Base-by-base conservation (phyloP, 1,284 basidiomycete species). In the Ustilago vetiveriae region DNA sequence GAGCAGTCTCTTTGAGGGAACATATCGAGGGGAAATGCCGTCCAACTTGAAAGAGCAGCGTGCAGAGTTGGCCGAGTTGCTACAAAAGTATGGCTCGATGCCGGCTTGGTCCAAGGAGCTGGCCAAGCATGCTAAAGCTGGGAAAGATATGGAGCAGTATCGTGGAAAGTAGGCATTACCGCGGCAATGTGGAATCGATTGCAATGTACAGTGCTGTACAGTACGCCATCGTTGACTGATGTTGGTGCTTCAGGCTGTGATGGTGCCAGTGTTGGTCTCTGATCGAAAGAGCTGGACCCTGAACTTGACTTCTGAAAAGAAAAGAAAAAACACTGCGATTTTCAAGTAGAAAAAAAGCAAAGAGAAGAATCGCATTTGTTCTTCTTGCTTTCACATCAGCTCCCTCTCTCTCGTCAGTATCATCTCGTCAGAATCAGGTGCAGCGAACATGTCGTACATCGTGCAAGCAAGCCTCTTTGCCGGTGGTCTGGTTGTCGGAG, bases 401-500 rank as follows among this genome's bases (percentile, higher is more conserved):
- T n/a, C n/a, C n/a, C n/a, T n/a, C n/a, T n/a, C n/a, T n/a, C n/a
- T n/a, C n/a, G n/a, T n/a, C n/a, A n/a, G n/a, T n/a, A n/a, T n/a
- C n/a, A n/a, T n/a, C n/a, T n/a, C n/a, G n/a, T n/a, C n/a, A n/a
- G n/a, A n/a, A n/a, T n/a, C n/a, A n/a, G n/a, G n/a, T n/a, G n/a
- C n/a, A n/a, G 16, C 39, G n/a, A 92, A 90, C 42, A 95, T 95
- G 83, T 90, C 95, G 52, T 88, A 92, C 51, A 91, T 92, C 80
- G 90, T 90, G 23, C 94, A 91, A 82, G 90, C 90, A n/a, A 92
- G 90, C 23, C 90, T 92, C 57, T 90, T 90, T 33, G 90, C 90
- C 29, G 74, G 70, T 26, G 80, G 78, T n/a, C 67, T 92, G 27
- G 90, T 90, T 24, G 90, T 92, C 6, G 90, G 92, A 37, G 91